Evolutionary conservation across 257 asterid species (phyloP).

Genomic region (Salvia rosmarinus): DNA sequence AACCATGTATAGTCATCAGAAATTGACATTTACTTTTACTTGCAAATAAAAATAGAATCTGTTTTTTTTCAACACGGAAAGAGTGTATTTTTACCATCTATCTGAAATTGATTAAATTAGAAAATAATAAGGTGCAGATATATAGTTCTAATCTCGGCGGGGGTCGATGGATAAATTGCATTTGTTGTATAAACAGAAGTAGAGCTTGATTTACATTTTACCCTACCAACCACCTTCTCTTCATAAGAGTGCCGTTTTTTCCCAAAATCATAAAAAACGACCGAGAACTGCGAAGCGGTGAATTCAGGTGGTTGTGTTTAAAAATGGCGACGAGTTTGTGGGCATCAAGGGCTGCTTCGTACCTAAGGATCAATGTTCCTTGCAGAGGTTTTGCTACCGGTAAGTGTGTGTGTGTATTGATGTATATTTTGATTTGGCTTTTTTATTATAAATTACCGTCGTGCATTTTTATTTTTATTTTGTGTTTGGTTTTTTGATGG

Average conservation of each 20-base stretch:
- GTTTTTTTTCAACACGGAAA: no score
- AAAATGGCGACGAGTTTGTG: conserved; percentile 79
- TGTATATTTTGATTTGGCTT: background rate
- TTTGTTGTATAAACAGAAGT: background rate
- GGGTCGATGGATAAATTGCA: conserved; percentile 11
- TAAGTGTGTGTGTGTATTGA: conserved; percentile 22
- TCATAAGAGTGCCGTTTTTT: background rate
- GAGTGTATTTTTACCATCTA: no score
- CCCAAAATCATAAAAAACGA: background rate
- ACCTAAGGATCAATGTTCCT: conserved; percentile 73
- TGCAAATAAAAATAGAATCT: no score
- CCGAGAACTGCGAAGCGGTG: conserved; percentile 39
- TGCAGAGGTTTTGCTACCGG: conserved; percentile 89
- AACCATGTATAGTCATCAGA: no score
- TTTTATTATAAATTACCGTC: conserved; percentile 28
- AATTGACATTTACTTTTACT: no score
- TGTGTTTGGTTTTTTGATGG: background rate
- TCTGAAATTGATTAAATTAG: no score
- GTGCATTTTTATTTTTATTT: background rate
- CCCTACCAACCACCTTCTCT: conserved; percentile 42
- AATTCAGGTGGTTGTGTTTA: conserved; percentile 15
- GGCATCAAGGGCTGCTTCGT: conserved; percentile 85
- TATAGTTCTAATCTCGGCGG: conserved; percentile 16
- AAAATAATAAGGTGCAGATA: conserved; percentile 3
- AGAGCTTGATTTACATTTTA: conserved; percentile 14